These are phyloP conservation scores for Nicotiana attenuata DNA, from an alignment of 257 asterid genomes.

Conservation along the genomic window DNA sequence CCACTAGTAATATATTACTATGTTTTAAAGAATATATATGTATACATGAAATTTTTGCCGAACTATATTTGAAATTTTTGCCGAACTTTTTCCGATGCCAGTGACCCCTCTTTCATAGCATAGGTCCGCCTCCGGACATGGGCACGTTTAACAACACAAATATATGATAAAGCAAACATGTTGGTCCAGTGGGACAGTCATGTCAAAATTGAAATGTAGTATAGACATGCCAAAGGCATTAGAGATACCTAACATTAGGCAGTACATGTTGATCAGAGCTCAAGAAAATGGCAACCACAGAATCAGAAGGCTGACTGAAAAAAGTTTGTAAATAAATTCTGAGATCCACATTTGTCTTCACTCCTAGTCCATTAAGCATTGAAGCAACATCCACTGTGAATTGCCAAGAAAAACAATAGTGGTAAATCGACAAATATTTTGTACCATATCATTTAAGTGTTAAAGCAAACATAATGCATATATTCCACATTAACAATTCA, in stretches of 20 bases:
- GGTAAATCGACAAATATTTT: neutral
- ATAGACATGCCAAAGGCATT: neutral
- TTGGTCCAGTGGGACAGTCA: neutral
- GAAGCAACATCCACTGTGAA: constrained; percentile 93
- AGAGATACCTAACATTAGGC: neutral
- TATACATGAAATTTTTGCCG: too few species aligned
- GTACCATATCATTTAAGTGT: neutral
- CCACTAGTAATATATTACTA: too few species aligned
- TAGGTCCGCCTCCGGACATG: too few species aligned
- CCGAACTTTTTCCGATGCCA: too few species aligned
- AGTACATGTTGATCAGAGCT: neutral
- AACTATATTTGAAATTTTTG: too few species aligned
- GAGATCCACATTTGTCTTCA: constrained; percentile 69
- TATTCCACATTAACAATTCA: too few species aligned
- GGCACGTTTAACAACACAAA: too few species aligned
- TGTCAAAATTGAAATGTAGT: neutral
- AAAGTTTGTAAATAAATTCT: constrained; percentile 42
- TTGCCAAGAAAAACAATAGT: constrained; percentile 21
- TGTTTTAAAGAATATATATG: too few species aligned
- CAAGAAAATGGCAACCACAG: constrained; percentile 47
- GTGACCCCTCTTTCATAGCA: too few species aligned
- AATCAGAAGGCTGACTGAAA: constrained; percentile 55
- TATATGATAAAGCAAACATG: neutral
- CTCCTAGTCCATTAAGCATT: constrained; percentile 85
- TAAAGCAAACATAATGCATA: neutral